These are phyloP conservation scores for Leishmania aethiopica DNA, from an alignment of 208 protist species.

Conservation along the genomic window DNA sequence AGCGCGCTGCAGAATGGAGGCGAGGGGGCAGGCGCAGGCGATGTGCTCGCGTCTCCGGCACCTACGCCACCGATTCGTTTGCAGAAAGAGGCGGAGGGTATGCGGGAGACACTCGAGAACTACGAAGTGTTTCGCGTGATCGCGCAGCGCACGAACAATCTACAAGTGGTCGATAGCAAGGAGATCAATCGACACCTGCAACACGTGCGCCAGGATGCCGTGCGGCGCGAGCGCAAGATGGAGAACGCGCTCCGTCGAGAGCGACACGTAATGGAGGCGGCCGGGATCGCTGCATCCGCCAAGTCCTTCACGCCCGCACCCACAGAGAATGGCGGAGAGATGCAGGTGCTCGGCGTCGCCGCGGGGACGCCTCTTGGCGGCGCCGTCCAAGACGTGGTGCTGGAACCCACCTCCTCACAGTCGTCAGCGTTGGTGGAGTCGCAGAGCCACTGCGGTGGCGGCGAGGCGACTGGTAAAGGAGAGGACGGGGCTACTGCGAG, in stretches of 20 bases:
- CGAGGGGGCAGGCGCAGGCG: conserved; percentile 8
- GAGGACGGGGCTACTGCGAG: conserved; percentile 15
- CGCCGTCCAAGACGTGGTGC: background rate
- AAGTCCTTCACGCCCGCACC: conserved; percentile 48
- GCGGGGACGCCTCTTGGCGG: background rate
- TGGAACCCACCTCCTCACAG: background rate
- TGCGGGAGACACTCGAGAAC: conserved; percentile 83
- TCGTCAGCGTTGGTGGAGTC: background rate
- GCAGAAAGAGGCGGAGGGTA: conserved; percentile 76
- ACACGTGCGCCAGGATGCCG: conserved; percentile 51
- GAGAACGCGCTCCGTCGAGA: conserved; percentile 69
- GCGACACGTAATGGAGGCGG: conserved; percentile 62
- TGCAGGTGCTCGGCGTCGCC: conserved; percentile 47
- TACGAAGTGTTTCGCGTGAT: conserved; percentile 90
- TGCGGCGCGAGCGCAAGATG: conserved; percentile 50
- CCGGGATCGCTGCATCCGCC: conserved; percentile 69
- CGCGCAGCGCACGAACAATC: conserved; percentile 86
- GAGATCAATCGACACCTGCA: conserved; percentile 90
- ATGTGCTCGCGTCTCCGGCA: conserved; percentile 5
- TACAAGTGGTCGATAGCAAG: conserved; percentile 90
- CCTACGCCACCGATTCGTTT: conserved; percentile 76
- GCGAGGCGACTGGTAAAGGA: background rate
- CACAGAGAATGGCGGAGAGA: background rate
- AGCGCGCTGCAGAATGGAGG: conserved; percentile 18
- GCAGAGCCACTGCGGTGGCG: background rate